Evolutionary conservation across 228 moss, liverwort and hornwort species (phyloP), one percentile per base, ranked within the genome.

Genomic region (Sphagnum fallax): DNA sequence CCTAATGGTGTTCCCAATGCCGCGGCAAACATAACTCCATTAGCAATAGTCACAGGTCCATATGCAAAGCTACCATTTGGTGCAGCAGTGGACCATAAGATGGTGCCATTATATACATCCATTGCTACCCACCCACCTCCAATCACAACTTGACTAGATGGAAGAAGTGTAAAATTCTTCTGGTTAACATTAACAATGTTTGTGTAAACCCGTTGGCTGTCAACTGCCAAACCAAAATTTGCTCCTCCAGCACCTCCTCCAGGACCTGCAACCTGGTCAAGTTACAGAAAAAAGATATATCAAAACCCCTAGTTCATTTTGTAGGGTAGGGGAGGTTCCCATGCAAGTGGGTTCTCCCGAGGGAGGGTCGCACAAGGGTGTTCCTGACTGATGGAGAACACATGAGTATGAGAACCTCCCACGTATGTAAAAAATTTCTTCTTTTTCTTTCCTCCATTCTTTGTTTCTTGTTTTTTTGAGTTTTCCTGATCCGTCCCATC

Each of bases 91-190:
- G 73, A 73, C 73, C 73, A 78, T 5, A 78, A 14, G 6, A 73
- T 50, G 6, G n/a, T 9, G 32, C 77, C 77, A 4, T 51, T 69
- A 1, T 49, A 52, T 1, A 69, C 69, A 65, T 74, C 65, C 6
- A 78, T 64, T 5, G 59, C 68, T 5, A 78, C 73, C 77, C 77
- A 73, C 15, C 69, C 73, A 2, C 74, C 64, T 10, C 49, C 52
- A 14, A n/a, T 8, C 6, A 72, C 74, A 49, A 78, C 64, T 4
- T 7, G 48, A 5, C 53, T 65, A 5, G 69, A 64, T 1, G 77
- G 72, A 4, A 51, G 48, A 2, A 77, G 63, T 52, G 73, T 77
- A 53, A 67, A 77, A 8, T 73, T 60, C 4, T 5, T 4, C 32
- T 32, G 4, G 0, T 53, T 16, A 18, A 9, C 53, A 8, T 77